Conservation (phyloP, 1,284 basidiomycete genomes). For the Pseudomicrostroma phylloplanum region DNA sequence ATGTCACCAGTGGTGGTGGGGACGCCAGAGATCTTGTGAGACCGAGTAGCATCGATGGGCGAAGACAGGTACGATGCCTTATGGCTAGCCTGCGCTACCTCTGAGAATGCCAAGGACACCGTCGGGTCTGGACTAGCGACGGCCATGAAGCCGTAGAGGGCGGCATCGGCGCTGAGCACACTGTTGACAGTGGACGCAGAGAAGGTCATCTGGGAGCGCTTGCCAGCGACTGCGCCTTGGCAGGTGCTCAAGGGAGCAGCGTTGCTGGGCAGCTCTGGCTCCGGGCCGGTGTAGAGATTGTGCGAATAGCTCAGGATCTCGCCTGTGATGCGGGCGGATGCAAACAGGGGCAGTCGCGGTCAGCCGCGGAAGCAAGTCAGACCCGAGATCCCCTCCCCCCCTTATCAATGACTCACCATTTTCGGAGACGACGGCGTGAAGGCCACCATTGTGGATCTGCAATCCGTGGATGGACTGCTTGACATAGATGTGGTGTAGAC, state of each 20-base stretch:
- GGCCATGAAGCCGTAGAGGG: constrained; percentile 31
- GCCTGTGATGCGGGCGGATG: constrained; percentile 18
- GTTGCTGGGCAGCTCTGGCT: constrained; percentile 29
- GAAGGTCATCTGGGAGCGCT: constrained; percentile 13
- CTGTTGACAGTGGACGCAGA: constrained; percentile 13
- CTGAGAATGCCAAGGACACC: constrained; percentile 23
- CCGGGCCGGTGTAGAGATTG: constrained; percentile 29
- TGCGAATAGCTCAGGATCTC: constrained; percentile 35
- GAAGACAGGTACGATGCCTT: constrained; percentile 2
- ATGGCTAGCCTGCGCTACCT: background rate
- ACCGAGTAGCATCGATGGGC: constrained; percentile 7
- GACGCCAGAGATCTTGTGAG: constrained; percentile 26
- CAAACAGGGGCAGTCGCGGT: constrained; percentile 1
- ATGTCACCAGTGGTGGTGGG: constrained; percentile 37
- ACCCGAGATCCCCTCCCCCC: background rate
- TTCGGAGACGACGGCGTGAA: constrained; percentile 23
- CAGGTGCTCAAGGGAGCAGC: constrained; percentile 13
- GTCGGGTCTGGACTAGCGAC: constrained; percentile 29
- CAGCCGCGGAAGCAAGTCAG: background rate
- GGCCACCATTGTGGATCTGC: constrained; percentile 32
- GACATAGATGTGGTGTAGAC: constrained; percentile 33
- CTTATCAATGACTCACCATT: constrained; percentile 12
- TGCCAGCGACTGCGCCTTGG: constrained; percentile 15
- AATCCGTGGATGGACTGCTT: constrained; percentile 37
- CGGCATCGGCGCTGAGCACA: constrained; percentile 32